Evolutionary conservation across 495 filamentous ascomycete genomes (phyloP).

Genomic region (Neurospora discreta): DNA sequence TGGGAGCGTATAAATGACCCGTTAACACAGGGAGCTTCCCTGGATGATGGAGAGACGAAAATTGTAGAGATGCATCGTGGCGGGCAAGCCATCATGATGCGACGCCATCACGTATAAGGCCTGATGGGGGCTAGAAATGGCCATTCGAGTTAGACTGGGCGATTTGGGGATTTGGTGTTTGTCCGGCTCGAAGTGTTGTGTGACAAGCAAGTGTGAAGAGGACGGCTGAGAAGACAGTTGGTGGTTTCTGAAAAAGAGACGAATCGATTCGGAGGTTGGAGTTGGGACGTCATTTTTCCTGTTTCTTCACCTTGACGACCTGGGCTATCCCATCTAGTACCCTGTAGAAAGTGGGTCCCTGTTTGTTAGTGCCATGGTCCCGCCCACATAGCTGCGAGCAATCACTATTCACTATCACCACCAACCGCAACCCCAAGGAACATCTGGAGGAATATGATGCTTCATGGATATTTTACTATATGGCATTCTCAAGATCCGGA

Average conservation of each 20-base stretch:
- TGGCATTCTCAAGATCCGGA: not conserved
- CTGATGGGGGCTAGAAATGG: not conserved
- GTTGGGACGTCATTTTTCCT: not conserved
- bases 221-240: not conserved
- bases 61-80: not conserved
- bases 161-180: not conserved
- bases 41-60: not conserved
- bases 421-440: not conserved
- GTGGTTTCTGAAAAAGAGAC: not conserved
- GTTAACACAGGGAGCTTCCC: not conserved
- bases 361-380: not conserved
- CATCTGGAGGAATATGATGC: not conserved
- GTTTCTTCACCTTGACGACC: not conserved
- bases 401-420: not conserved
- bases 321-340: too few species aligned
- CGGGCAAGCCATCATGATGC: not conserved
- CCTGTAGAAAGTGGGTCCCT: not conserved
- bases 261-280: not conserved
- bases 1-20: not conserved
- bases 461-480: not conserved
- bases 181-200: not conserved
- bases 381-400: not conserved
- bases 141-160: not conserved
- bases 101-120: not conserved
- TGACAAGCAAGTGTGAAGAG: not conserved